Base-by-base conservation (phyloP, 208 protist species). In the Crithidia fasciculata region DNA sequence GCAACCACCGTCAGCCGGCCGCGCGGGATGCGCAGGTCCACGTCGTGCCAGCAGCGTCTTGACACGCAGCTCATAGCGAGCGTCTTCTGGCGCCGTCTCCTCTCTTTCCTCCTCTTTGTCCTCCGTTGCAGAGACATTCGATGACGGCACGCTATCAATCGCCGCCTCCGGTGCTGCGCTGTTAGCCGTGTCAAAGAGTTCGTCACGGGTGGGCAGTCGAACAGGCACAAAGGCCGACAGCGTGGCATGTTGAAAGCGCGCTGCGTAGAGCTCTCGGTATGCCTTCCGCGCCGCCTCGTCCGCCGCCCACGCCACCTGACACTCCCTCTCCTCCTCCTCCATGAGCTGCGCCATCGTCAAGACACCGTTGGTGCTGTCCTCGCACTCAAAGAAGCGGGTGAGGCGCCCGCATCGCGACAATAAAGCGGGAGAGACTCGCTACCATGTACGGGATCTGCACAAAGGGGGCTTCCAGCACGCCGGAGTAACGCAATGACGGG, bases 371-470 rank as follows among this genome's bases (percentile, higher is more conserved):
- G 45, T 50, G n/a, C 57, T 65, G 59, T 91, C 72, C 5, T 84
- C 75, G 28, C 74, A 84, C 59, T 87, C 77, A 19, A 97, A 45
- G 61, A 95, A 98, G 28, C 65, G 53, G 15, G 62, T 70, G 41
- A 98, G 55, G 43, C 95, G 87, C 9, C n/a, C 78, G 65, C 77
- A 95, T 81, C 16, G 93, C 86, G 16, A 98, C 90, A 43, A 78
- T 70, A 55, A 93, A 95, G 82, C 6, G 88, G 72, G 1, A 88
- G 16, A 12, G 55, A 58, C 15, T 65, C 88, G 45, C 96, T 53
- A 2, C 95, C 15, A 9, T 77, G 74, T 6, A 93, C 89, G n/a
- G 98, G 76, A 78, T 93, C 79, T 66, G 87, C 79, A 54, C 6
- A n/a, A 96, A 92, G 9, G 96, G 72, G 7, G 56, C 59, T n/a